phyloP scores from a whole-genome alignment of 306 rosid species.

The Vigna radiata region DNA sequence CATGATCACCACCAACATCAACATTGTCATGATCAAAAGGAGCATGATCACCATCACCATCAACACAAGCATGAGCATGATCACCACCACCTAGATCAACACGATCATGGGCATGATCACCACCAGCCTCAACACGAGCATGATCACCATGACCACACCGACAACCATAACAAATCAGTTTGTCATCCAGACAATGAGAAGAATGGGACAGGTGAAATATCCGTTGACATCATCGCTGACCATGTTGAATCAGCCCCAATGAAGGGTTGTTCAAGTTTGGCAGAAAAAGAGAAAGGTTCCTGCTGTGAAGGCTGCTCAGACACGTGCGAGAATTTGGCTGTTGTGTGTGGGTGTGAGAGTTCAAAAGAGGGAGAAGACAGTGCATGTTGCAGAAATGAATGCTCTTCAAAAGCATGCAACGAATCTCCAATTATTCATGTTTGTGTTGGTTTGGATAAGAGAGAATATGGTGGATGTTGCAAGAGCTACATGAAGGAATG shows the following conservation, averaged over 20 bases:
- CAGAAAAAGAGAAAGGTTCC: constrained; percentile 44
- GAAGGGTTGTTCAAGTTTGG: constrained; percentile 43
- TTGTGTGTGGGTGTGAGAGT: constrained; percentile 42
- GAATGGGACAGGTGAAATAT: constrained; percentile 35
- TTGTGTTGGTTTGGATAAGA: constrained; percentile 62
- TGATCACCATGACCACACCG: not conserved
- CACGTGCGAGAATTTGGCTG: not conserved
- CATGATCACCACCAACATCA: constrained; percentile 47
- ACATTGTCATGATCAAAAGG: constrained; percentile 38
- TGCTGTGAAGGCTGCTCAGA: constrained; percentile 46
- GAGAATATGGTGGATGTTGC: constrained; percentile 76
- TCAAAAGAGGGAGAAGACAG: constrained; percentile 44
- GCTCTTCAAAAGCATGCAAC: constrained; percentile 38
- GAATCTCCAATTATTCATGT: constrained; percentile 42
- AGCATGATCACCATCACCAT: no score
- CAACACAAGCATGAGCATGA: not conserved
- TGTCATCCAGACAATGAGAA: constrained; percentile 36
- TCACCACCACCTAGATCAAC: not conserved
- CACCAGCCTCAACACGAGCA: no score
- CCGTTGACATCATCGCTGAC: constrained; percentile 47
- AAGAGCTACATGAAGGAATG: constrained; percentile 88
- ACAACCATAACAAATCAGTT: constrained; percentile 27
- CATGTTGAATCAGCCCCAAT: constrained; percentile 22
- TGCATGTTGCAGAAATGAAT: constrained; percentile 45
- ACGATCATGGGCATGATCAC: not conserved